Evolutionary conservation across 306 rosid genomes (phyloP).

Genomic region (Fagus crenata): DNA sequence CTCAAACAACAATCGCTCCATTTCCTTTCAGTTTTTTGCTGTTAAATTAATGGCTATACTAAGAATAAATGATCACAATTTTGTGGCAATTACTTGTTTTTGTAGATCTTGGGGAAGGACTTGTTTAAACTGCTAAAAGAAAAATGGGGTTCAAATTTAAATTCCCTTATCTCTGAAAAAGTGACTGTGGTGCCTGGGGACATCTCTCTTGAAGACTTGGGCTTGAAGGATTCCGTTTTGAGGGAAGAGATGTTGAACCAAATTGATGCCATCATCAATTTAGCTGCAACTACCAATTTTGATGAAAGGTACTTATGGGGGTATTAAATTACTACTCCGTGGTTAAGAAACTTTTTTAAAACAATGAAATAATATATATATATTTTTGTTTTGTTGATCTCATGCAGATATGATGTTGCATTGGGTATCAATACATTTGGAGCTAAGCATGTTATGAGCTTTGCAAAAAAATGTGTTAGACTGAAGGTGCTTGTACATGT

Average conservation of each 20-base stretch:
- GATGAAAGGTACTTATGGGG: slow-evolving; percentile 56
- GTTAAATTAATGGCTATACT: background rate
- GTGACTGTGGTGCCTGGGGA: slow-evolving; percentile 62
- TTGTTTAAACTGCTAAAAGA: slow-evolving; percentile 57
- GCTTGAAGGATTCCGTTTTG: slow-evolving; percentile 46
- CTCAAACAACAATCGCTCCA: background rate
- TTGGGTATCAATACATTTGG: slow-evolving; percentile 64
- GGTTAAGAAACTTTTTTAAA: background rate
- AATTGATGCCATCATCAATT: slow-evolving; percentile 56
- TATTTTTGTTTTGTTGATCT: background rate
- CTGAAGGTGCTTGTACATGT: slow-evolving; percentile 63
- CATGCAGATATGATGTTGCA: slow-evolving; percentile 63
- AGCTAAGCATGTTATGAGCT: slow-evolving; percentile 54
- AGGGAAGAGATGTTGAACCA: slow-evolving; percentile 47
- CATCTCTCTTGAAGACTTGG: slow-evolving; percentile 48
- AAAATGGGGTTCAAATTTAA: slow-evolving; percentile 49
- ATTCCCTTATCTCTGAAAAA: slow-evolving; percentile 50
- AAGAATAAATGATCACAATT: background rate
- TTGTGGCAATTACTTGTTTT: background rate
- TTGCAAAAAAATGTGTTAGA: slow-evolving; percentile 57
- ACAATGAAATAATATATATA: background rate
- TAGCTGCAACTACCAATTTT: slow-evolving; percentile 80
- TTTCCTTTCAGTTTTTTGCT: background rate
- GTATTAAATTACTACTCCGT: background rate
- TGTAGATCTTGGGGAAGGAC: slow-evolving; percentile 64